Evolutionary conservation across 2,329 filamentous ascomycete species (phyloP).

Genomic region (Pseudonectria foliicola): DNA sequence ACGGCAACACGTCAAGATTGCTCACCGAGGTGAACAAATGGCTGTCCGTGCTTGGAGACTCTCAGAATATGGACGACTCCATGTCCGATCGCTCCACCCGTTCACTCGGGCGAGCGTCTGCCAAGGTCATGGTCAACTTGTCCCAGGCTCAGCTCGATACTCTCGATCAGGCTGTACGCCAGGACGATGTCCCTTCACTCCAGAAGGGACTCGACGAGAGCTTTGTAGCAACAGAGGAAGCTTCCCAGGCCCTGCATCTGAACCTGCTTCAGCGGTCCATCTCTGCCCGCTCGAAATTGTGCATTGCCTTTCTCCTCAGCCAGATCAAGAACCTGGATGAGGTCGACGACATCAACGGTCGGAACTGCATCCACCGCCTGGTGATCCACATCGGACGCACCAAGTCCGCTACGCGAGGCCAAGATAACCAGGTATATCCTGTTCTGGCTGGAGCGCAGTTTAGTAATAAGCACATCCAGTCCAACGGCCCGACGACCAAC

Average conservation of each 20-base stretch:
- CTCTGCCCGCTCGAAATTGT: conserved; percentile 59
- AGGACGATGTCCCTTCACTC: conserved; percentile 55
- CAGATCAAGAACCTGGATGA: conserved; percentile 70
- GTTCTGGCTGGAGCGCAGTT: conserved; percentile 47
- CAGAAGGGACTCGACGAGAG: conserved; percentile 50
- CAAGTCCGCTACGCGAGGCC: conserved; percentile 42
- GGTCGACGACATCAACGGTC: conserved; percentile 84
- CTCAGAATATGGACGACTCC: conserved; percentile 68
- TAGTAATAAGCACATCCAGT: conserved; percentile 68
- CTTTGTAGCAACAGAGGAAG: conserved; percentile 33
- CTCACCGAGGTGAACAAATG: conserved; percentile 75
- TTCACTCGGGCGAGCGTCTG: conserved; percentile 70
- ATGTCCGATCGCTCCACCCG: conserved; percentile 66
- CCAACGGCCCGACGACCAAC: conserved; percentile 61
- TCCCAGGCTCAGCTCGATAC: conserved; percentile 61
- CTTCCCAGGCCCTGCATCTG: conserved; percentile 60
- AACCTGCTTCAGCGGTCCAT: conserved; percentile 75
- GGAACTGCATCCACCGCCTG: conserved; percentile 87
- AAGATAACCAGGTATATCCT: conserved; percentile 44
- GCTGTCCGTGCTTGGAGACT: conserved; percentile 75
- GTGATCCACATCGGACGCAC: conserved; percentile 86
- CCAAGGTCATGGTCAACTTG: conserved; percentile 67
- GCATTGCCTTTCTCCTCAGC: conserved; percentile 63
- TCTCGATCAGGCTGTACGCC: conserved; percentile 64
- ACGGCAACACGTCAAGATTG: conserved; percentile 40